Evolutionary conservation across 2,329 filamentous ascomycete species (phyloP), one percentile per base, ranked within the genome.

Genomic region (Scedosporium dehoogii): DNA sequence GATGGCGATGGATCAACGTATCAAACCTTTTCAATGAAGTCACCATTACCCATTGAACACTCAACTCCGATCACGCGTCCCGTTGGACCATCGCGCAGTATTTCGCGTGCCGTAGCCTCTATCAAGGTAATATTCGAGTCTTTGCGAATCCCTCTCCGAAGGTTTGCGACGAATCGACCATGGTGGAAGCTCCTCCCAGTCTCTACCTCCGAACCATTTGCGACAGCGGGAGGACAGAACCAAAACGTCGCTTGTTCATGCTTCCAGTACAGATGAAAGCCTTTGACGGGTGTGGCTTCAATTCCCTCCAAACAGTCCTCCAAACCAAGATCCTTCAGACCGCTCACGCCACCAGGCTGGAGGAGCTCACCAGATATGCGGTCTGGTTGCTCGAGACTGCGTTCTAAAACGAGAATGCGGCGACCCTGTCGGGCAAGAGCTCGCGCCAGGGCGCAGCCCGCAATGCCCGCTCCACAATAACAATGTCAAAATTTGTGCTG

Each of bases 391-490:
- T 6, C 51, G 27, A 56, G 51, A 18, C 51, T 56, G 21, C 51
- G 23, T 6, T 56, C 51, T 16, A 56, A 25, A 60, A 99, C 79
- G 27, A 97, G 82, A 27, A 99, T 92, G 73, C 90, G 96, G 66
- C 94, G 86, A 61, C 92, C 92, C 77, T 97, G 94, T 69, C 89
- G 87, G 64, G 90, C 92, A 56, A 97, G 82, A 23, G 93, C 86
- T 66, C 87, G 89, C 18, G 94, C 93, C 23, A 92, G 80, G 21
- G 92, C 90, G 73, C 91, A 96, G 48, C 94, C 94, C 66, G 96
- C 85, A 63, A 97, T 83, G 62, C 94, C 94, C 2, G 91, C 94
- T 67, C 94, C 44, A 99, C 88, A 60, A 99, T 88, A 51, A 97
- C 90, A 42, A 96, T 86, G 51, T 56, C 51, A 23, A 25, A 25